phyloP scores from a whole-genome alignment of 2,329 filamentous ascomycete genomes.

The Epichloe coenophiala region DNA sequence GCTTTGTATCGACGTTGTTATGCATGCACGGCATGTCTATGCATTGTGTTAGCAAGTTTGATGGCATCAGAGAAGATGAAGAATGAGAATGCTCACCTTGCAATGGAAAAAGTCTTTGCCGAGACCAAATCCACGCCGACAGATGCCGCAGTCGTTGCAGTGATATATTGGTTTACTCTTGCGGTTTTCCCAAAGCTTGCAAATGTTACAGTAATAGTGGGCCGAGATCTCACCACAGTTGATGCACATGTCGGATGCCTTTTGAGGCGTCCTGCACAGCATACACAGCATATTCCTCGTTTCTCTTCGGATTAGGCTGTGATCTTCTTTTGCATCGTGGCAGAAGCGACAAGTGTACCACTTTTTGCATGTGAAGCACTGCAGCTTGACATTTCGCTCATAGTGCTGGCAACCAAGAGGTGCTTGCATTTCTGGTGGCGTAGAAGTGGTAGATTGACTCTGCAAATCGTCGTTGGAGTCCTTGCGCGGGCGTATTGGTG shows the following conservation, averaged over 20 bases:
- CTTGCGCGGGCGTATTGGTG: conserved; percentile 34
- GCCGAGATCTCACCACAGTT: conserved; percentile 66
- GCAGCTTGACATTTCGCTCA: conserved; percentile 86
- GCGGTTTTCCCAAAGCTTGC: conserved; percentile 96
- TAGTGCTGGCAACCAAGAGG: conserved; percentile 82
- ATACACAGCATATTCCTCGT: conserved; percentile 97
- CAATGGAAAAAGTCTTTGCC: conserved; percentile 98
- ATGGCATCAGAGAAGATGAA: background rate
- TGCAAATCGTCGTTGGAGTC: conserved; percentile 32
- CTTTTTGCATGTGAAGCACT: conserved; percentile 76
- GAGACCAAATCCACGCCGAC: conserved; percentile 75
- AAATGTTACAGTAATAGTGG: conserved; percentile 85
- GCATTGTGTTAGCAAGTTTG: background rate
- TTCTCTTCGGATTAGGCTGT: conserved; percentile 64
- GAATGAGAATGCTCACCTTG: conserved; percentile 48
- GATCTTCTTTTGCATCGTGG: conserved; percentile 72
- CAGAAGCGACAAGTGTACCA: conserved; percentile 97
- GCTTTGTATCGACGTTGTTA: conserved; percentile 71
- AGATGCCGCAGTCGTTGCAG: conserved; percentile 91
- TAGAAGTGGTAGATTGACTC: conserved; percentile 8
- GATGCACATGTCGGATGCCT: conserved; percentile 63
- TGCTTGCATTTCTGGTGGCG: conserved; percentile 20
- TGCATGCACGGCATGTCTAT: conserved; percentile 82
- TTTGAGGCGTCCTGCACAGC: conserved; percentile 78
- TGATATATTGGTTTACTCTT: conserved; percentile 87